A percentile compares a stretch with the other conserved stretches of the same genome.
Evolutionary conservation across 23 red algal genomes (phyloP).

Genomic region (Agarophyton chilense): DNA sequence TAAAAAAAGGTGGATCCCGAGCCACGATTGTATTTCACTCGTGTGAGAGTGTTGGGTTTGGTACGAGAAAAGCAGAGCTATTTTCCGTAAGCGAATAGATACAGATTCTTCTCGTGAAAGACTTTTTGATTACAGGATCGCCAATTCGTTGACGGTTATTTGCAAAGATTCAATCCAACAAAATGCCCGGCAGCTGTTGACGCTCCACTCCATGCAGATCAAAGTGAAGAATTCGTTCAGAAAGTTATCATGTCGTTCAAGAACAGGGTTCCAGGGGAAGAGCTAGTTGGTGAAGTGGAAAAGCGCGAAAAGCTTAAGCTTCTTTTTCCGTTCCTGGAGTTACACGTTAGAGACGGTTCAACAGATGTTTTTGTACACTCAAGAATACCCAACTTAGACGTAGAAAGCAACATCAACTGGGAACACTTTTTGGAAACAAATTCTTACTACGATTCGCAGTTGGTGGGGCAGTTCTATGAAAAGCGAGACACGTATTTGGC

Average conservation of each 20-base stretch:
- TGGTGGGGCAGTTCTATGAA: slow-evolving; percentile 97
- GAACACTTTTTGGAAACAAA: slow-evolving; percentile 99
- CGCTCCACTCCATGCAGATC: slow-evolving; percentile 86
- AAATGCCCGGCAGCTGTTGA: slow-evolving; percentile 88
- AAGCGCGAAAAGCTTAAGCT: slow-evolving; percentile 81
- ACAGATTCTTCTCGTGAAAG: slow-evolving; percentile 35
- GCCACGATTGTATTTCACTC: slow-evolving; percentile 61
- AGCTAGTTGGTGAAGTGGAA: slow-evolving; percentile 83
- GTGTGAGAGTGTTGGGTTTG: slow-evolving; percentile 32
- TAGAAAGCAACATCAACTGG: slow-evolving; percentile 96
- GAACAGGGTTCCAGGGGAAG: slow-evolving; percentile 88
- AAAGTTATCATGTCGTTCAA: slow-evolving; percentile 94
- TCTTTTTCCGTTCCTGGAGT: slow-evolving; percentile 88
- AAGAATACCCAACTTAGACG: slow-evolving; percentile 92
- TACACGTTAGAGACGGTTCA: slow-evolving; percentile 88
- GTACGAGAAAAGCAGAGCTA: slow-evolving; percentile 55
- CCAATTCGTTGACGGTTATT: slow-evolving; percentile 96
- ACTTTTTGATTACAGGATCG: too few relatives aligned
- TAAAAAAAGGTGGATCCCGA: slow-evolving; percentile 22
- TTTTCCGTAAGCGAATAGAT: slow-evolving; percentile 45
- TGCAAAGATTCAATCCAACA: slow-evolving; percentile 92
- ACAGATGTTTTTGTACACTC: slow-evolving; percentile 93
- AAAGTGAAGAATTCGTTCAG: slow-evolving; percentile 91
- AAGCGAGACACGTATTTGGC: slow-evolving; percentile 95
- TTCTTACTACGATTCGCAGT: slow-evolving; percentile 89